phyloP scores from a whole-genome alignment of 202 grass and related monocot genomes.

The Schoenoplectus tabernaemontani region DNA sequence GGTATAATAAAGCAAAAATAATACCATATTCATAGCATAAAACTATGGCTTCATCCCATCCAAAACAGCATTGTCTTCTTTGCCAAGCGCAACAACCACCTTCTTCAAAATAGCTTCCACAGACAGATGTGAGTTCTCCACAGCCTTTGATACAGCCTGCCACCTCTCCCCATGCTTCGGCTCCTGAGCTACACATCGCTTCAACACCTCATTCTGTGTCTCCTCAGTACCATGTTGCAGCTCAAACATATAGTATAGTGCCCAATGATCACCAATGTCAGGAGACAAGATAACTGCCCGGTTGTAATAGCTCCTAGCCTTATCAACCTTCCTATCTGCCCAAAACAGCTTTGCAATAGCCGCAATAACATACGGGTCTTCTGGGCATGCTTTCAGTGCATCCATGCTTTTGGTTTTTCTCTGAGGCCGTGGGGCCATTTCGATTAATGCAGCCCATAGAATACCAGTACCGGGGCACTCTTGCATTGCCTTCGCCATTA shows the following conservation, averaged over 20 bases:
- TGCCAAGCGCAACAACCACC: constrained; percentile 55
- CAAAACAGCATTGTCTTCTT: constrained; percentile 55
- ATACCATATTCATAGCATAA: constrained; percentile 7
- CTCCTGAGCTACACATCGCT: constrained; percentile 62
- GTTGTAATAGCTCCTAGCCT: constrained; percentile 79
- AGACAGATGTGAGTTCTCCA: constrained; percentile 69
- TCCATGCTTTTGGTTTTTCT: constrained; percentile 68
- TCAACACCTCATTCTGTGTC: constrained; percentile 63
- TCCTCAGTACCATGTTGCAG: constrained; percentile 71
- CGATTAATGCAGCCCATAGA: constrained; percentile 63
- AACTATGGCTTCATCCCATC: constrained; percentile 30
- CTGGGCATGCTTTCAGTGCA: constrained; percentile 65
- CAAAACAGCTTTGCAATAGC: constrained; percentile 87
- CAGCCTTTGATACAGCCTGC: constrained; percentile 69
- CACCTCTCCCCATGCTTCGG: constrained; percentile 88
- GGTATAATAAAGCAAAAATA: background rate
- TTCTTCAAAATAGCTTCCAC: constrained; percentile 72
- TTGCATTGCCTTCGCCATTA: constrained; percentile 81
- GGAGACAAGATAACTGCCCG: constrained; percentile 75
- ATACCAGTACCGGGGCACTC: constrained; percentile 88
- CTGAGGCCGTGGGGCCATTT: constrained; percentile 72
- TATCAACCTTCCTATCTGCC: constrained; percentile 78
- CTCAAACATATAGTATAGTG: constrained; percentile 79
- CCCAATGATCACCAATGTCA: constrained; percentile 82
- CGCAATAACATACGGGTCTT: constrained; percentile 77